Percentiles rank a stretch among this genome's conserved stretches.
Conservation (phyloP, 2,329 filamentous ascomycete species). For the Pseudogymnoascus sp. region DNA sequence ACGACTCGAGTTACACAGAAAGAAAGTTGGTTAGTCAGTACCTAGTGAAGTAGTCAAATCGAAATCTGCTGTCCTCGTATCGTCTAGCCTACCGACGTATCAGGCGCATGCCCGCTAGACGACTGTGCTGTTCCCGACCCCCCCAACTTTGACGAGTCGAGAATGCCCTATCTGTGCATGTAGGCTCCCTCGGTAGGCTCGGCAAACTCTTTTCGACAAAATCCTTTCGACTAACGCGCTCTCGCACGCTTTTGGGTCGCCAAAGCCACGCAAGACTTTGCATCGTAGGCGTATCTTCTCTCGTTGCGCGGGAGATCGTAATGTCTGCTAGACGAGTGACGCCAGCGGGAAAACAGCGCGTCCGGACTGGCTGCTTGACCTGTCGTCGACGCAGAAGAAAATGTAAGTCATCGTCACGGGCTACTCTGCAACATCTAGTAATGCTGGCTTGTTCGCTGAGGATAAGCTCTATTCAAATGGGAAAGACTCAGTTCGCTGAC, state of each 20-base stretch:
- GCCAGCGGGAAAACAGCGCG: conserved; percentile 7
- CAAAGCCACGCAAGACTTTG: not conserved
- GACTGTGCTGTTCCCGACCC: not conserved
- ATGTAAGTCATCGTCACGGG: conserved; percentile 13
- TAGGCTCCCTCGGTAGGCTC: not conserved
- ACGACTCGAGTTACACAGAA: not conserved
- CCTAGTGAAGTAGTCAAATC: not conserved
- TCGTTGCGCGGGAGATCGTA: not conserved
- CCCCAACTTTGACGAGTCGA: not conserved
- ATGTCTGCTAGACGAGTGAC: not conserved
- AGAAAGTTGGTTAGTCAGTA: not conserved
- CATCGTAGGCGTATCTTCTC: not conserved
- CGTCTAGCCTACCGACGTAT: not conserved
- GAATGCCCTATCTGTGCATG: not conserved
- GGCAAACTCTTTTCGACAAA: not conserved
- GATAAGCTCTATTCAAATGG: not conserved
- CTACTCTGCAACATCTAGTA: not conserved
- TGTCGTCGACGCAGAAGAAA: conserved; percentile 18
- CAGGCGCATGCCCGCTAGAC: not conserved
- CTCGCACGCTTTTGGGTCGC: not conserved
- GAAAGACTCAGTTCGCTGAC: not conserved
- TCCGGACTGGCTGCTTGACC: conserved; percentile 17
- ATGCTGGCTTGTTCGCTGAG: not conserved
- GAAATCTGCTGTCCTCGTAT: not conserved
- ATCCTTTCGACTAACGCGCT: not conserved